phyloP scores from a whole-genome alignment of 1,284 basidiomycete species.

The Heterobasidion irregulare region DNA sequence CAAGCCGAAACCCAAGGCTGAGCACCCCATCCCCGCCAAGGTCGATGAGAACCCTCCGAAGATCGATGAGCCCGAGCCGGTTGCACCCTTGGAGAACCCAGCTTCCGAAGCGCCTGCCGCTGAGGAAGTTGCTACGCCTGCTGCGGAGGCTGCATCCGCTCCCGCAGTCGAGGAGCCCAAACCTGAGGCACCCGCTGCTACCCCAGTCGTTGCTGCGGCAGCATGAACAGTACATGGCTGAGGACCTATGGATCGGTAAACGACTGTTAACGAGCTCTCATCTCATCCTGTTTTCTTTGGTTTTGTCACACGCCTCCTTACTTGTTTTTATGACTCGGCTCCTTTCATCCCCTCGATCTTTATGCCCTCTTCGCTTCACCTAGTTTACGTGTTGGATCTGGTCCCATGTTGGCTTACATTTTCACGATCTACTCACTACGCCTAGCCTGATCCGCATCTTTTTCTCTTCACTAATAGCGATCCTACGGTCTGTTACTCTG shows the following conservation, averaged over 20 bases:
- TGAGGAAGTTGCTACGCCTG: conserved; percentile 28
- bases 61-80: conserved; percentile 66
- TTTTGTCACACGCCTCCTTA: conserved; percentile 24
- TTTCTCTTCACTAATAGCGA: conserved; percentile 26
- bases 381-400: conserved; percentile 60
- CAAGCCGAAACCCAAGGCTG: conserved; percentile 67
- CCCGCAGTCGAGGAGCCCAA: conserved; percentile 28
- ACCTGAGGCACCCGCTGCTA: conserved; percentile 22
- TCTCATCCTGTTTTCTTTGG: conserved; percentile 23
- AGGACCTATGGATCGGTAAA: conserved; percentile 22
- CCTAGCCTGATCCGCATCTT: conserved; percentile 38
- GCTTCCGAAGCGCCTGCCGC: conserved; percentile 25
- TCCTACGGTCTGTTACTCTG: conserved; percentile 19
- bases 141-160: conserved; percentile 24
- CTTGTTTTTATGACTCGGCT: conserved; percentile 1
- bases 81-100: conserved; percentile 72
- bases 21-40: conserved; percentile 66
- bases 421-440: conserved; percentile 37
- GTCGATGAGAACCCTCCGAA: conserved; percentile 78
- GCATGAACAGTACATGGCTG: conserved; percentile 35
- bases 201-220: conserved; percentile 41
- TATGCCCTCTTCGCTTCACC: conserved; percentile 18
- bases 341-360: conserved; percentile 13
- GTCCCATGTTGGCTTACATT: conserved; percentile 34
- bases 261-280: conserved; percentile 45